Percentiles rank a stretch among this genome's conserved stretches.
phyloP scores from a whole-genome alignment of 768 basidiomycete species.

The Mycena chlorophos region DNA sequence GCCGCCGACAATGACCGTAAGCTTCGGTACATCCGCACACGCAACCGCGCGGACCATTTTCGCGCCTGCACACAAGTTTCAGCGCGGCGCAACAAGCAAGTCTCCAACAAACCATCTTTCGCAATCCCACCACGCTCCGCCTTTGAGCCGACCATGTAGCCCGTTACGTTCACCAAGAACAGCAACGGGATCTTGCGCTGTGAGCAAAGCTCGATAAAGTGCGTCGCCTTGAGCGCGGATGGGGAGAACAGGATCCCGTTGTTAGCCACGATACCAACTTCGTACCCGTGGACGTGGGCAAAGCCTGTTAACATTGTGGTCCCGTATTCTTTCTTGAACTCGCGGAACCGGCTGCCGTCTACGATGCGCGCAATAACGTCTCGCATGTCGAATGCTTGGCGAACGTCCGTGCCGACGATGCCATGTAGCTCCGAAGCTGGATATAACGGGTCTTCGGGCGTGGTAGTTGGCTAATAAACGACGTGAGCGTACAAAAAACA shows the following conservation, averaged over 20 bases:
- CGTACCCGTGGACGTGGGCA: slow-evolving; percentile 84
- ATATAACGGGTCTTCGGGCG: slow-evolving; percentile 74
- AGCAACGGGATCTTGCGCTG: slow-evolving; percentile 87
- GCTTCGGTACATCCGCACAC: slow-evolving; percentile 90
- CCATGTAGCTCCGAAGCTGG: slow-evolving; percentile 82
- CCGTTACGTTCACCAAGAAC: slow-evolving; percentile 95
- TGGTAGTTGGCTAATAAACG: slow-evolving; percentile 51
- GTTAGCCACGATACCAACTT: slow-evolving; percentile 91
- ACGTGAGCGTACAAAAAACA: neutral
- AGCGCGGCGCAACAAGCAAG: slow-evolving; percentile 6
- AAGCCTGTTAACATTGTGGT: slow-evolving; percentile 90
- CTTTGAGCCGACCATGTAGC: slow-evolving; percentile 96
- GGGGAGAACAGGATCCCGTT: slow-evolving; percentile 95
- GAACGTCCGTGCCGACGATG: slow-evolving; percentile 86
- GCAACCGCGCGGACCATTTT: slow-evolving; percentile 98
- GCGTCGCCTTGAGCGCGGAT: slow-evolving; percentile 90
- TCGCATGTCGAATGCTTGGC: slow-evolving; percentile 90
- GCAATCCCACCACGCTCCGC: slow-evolving; percentile 89
- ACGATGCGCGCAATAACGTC: slow-evolving; percentile 91
- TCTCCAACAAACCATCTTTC: slow-evolving; percentile 64
- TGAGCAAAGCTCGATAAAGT: slow-evolving; percentile 93
- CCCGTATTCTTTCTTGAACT: slow-evolving; percentile 97
- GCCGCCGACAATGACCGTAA: slow-evolving; percentile 90
- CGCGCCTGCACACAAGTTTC: slow-evolving; percentile 47
- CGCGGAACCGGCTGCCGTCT: slow-evolving; percentile 87